Evolutionary conservation across 345 rosid genomes (phyloP).

Genomic region (Sonneratia alba): DNA sequence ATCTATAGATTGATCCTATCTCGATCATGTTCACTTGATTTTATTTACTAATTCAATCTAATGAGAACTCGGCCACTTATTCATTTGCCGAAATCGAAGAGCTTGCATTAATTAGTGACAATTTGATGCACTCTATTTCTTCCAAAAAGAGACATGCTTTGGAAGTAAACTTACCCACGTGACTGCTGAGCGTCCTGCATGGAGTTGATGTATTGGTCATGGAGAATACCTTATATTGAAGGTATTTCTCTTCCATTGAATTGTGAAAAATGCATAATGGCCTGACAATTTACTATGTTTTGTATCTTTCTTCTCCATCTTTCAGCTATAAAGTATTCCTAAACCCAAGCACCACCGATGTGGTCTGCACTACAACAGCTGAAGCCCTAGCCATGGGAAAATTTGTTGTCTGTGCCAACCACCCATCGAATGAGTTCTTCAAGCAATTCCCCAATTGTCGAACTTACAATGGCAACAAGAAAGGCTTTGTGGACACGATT

Average conservation of each 20-base stretch:
- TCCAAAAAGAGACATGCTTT: too few species aligned
- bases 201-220: not conserved
- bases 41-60: too few species aligned
- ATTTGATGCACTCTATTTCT: not conserved
- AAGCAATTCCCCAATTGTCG: conserved; percentile 82
- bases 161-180: too few species aligned
- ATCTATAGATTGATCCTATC: too few species aligned
- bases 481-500: conserved; percentile 48
- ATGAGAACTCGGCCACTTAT: too few species aligned
- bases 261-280: too few species aligned
- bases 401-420: conserved; percentile 51
- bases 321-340: conserved; percentile 83
- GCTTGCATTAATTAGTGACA: not conserved
- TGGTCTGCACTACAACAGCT: conserved; percentile 92
- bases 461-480: conserved; percentile 31
- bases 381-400: conserved; percentile 99
- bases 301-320: conserved; percentile 11
- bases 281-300: not conserved
- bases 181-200: too few species aligned
- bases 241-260: too few species aligned
- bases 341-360: conserved; percentile 97
- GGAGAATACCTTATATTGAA: not conserved
- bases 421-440: conserved; percentile 43
- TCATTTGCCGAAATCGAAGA: too few species aligned
- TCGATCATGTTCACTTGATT: too few species aligned